Conservation (phyloP, 164 flowering plant species). For the Stephania yunnanensis region DNA sequence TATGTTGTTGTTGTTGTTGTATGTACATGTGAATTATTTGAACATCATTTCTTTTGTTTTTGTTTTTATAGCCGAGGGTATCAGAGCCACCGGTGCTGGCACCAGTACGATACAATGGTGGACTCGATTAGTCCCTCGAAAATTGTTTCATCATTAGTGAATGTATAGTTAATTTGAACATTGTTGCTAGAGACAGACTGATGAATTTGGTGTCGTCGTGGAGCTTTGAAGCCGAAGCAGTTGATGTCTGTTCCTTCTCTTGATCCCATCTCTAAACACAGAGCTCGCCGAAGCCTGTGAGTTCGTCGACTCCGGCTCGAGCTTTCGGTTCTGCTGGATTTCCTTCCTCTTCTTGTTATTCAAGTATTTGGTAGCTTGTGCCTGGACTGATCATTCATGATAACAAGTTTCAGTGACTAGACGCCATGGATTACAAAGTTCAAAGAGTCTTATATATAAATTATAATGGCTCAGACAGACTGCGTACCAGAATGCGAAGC, state of each 20-base stretch:
- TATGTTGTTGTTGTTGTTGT: too few species aligned
- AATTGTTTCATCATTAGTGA: too few species aligned
- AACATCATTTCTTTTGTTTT: too few species aligned
- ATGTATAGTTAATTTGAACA: too few species aligned
- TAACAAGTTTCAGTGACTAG: neutral
- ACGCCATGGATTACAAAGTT: too few species aligned
- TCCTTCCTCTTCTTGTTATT: conserved; percentile 42
- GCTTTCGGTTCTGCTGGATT: conserved; percentile 16
- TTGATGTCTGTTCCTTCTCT: conserved; percentile 35
- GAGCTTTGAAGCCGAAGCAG: conserved; percentile 29
- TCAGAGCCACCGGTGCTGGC: too few species aligned
- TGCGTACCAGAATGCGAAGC: conserved; percentile 46
- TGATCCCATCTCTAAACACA: conserved; percentile 54
- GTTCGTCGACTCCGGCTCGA: conserved; percentile 6
- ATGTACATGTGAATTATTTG: too few species aligned
- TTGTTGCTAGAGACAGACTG: conserved; percentile 3
- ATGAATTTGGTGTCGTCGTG: conserved; percentile 4
- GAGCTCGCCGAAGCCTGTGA: conserved; percentile 37
- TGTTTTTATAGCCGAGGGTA: too few species aligned
- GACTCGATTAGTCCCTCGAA: too few species aligned
- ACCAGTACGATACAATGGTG: too few species aligned
- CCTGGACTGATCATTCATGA: conserved; percentile 49
- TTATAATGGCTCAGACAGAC: neutral
- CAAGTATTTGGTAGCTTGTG: conserved; percentile 53
- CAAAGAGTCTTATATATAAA: too few species aligned